These are phyloP conservation scores for Aspergillus tamarii DNA, from an alignment of 2,329 filamentous ascomycete species.

Conservation along the genomic window DNA sequence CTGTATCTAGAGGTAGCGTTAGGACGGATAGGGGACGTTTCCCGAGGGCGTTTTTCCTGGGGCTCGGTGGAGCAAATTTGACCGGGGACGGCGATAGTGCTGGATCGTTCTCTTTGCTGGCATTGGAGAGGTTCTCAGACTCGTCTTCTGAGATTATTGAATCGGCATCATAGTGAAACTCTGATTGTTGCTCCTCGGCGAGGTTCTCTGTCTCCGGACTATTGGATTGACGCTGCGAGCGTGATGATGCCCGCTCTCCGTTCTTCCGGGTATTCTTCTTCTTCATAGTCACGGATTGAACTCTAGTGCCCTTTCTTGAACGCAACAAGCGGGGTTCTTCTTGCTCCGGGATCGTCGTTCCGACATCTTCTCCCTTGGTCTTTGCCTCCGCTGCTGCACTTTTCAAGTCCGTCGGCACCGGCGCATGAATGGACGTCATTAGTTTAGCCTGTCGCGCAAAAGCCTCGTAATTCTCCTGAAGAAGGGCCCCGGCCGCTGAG, in stretches of 20 bases:
- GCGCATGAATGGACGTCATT: slow-evolving; percentile 66
- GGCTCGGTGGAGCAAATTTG: slow-evolving; percentile 38
- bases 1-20: slow-evolving; percentile 36
- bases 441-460: slow-evolving; percentile 61
- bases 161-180: slow-evolving; percentile 18
- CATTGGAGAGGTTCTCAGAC: slow-evolving; percentile 34
- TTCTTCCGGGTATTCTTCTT: slow-evolving; percentile 25
- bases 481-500: slow-evolving; percentile 60
- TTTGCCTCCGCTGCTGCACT: slow-evolving; percentile 57
- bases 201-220: background rate
- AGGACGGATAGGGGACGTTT: slow-evolving; percentile 51
- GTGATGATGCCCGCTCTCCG: background rate
- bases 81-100: slow-evolving; percentile 44
- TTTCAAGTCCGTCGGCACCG: slow-evolving; percentile 51
- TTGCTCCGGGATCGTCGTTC: slow-evolving; percentile 29
- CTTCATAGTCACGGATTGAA: slow-evolving; percentile 37
- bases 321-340: slow-evolving; percentile 22
- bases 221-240: background rate
- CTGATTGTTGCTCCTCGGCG: slow-evolving; percentile 1
- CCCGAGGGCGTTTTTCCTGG: slow-evolving; percentile 39
- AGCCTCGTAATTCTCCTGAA: slow-evolving; percentile 61
- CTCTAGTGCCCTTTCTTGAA: slow-evolving; percentile 18
- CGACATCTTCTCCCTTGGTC: slow-evolving; percentile 55
- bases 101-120: slow-evolving; percentile 55
- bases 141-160: slow-evolving; percentile 25